These are phyloP conservation scores for Phytophthora fragariae DNA, from an alignment of 352 stramenopile genomes.

Conservation along the genomic window DNA sequence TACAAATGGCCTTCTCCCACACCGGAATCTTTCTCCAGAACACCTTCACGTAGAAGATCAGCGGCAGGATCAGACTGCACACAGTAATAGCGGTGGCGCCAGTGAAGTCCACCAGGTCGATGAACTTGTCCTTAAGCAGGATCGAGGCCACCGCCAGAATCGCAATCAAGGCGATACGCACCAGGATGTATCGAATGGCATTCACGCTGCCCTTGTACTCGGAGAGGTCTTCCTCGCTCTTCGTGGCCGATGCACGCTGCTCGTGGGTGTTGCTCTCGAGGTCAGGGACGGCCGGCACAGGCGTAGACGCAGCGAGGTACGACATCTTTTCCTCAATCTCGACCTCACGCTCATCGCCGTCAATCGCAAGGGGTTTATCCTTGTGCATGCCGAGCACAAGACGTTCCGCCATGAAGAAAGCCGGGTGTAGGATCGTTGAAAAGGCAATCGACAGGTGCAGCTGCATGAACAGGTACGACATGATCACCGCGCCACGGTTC, in stretches of 20 bases:
- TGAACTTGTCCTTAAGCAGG: slow-evolving; percentile 40
- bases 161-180: slow-evolving; percentile 45
- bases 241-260: slow-evolving; percentile 8
- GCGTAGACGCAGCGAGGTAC: slow-evolving; percentile 21
- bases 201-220: slow-evolving; percentile 40
- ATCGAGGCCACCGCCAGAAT: slow-evolving; percentile 39
- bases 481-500: slow-evolving; percentile 43
- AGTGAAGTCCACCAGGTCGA: slow-evolving; percentile 51
- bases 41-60: slow-evolving; percentile 50
- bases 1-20: slow-evolving; percentile 42
- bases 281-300: slow-evolving; percentile 4
- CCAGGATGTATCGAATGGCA: slow-evolving; percentile 35
- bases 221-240: slow-evolving; percentile 29
- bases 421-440: slow-evolving; percentile 53
- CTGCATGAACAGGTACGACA: slow-evolving; percentile 61
- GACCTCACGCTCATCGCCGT: slow-evolving; percentile 25
- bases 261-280: slow-evolving; percentile 24
- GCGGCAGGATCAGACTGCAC: slow-evolving; percentile 47
- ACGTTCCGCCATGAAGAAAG: slow-evolving; percentile 54
- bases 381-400: slow-evolving; percentile 56
- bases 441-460: slow-evolving; percentile 63
- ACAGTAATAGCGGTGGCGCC: slow-evolving; percentile 43
- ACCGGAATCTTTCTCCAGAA: slow-evolving; percentile 42
- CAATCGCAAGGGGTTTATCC: slow-evolving; percentile 6
- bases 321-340: slow-evolving; percentile 36